Base-by-base conservation (phyloP, 345 rosid genomes). In the Arabidopsis arenosa region DNA sequence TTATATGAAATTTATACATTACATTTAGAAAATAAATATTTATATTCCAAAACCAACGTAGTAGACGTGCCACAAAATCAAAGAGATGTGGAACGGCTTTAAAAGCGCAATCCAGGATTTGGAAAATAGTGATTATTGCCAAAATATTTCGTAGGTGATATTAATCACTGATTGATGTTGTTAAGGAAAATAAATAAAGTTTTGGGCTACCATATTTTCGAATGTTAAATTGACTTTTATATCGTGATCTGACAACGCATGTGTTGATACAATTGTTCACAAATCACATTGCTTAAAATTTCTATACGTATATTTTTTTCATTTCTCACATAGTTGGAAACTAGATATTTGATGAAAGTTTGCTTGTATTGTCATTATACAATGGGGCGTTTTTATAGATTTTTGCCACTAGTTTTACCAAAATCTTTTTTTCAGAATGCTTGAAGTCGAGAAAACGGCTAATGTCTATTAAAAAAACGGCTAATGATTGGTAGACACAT, bases 401-500 rank as follows among this genome's bases (percentile, higher is more conserved):
- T 17, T 23, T 58, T 35, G 26, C 40, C 8, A 9, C 14, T 35
- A 15, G 21, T 15, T 35, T 57, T 15, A 35, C 26, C 13, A 57
- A 33, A 57, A 33, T 33, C 2, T 33, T 7, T 33, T 33, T 33
- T 4, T 33, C 26, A 35, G 39, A 56, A 56, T 14, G 39, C 26
- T 18, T 60, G 10, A 5, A 39, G 47, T 37, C 18, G 32, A 39
- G 45, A 18, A 40, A 40, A 30, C 56, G 37, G 70, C 55, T 35
- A 56, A 63, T 53, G 54, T n/a, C 12, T n/a, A 6, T 13, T 35
- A n/a, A 17, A 6, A 37, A 60, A 62, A 41, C 45, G 56, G 70
- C 63, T 65, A 56, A 66, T 66, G 78, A 74, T 74, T 74, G 72
- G 64, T 35, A 17, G 49, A 55, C 40, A 23, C 30, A 43, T 30